Base-by-base conservation (phyloP, 1,284 basidiomycete genomes). In the Microbotryum violaceum region DNA sequence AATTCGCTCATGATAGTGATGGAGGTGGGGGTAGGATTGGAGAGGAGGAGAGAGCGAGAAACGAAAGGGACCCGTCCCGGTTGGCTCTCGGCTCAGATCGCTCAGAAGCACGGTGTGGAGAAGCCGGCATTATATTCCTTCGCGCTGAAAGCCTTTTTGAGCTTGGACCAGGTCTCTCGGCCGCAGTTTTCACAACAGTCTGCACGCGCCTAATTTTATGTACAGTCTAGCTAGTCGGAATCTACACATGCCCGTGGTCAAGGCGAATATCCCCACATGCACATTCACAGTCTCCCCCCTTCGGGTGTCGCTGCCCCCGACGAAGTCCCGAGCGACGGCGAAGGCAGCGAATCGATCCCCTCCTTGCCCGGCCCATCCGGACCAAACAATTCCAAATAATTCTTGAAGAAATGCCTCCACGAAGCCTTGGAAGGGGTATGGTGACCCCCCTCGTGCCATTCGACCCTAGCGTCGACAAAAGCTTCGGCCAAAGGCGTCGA, bases 371-470 rank as follows among this genome's bases (percentile, higher is more conserved):
- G 25, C 4, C 60, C 60, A 0, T 16, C 60, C n/a, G 55, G 57
- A 18, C 42, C 55, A 21, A 64, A 67, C 20, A 44, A 47, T 18
- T 62, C 49, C 31, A 69, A 46, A 51, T 67, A 69, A 6, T 60
- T 48, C 33, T 60, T 51, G 63, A 89, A 76, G 74, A 89, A 89
- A 67, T 80, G 81, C 23, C 87, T 79, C 88, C 88, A 90, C 49
- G 77, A 80, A 3, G 81, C 81, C 67, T 85, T 87, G 8, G 82
- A 84, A 0, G 88, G 88, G 3, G 89, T 83, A 67, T 88, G 89
- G 71, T 90, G 88, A 88, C 88, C 88, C 60, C 88, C 88, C 45
- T 83, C 82, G 63, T 90, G 88, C 70, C 81, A 81, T 71, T 87
- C 87, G 5, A 89, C 79, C 14, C 87, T 80, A 49, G 70, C 61